These are phyloP conservation scores for Phaeomoniella chlamydospora DNA, from an alignment of 2,329 filamentous ascomycete species.

Conservation along the genomic window DNA sequence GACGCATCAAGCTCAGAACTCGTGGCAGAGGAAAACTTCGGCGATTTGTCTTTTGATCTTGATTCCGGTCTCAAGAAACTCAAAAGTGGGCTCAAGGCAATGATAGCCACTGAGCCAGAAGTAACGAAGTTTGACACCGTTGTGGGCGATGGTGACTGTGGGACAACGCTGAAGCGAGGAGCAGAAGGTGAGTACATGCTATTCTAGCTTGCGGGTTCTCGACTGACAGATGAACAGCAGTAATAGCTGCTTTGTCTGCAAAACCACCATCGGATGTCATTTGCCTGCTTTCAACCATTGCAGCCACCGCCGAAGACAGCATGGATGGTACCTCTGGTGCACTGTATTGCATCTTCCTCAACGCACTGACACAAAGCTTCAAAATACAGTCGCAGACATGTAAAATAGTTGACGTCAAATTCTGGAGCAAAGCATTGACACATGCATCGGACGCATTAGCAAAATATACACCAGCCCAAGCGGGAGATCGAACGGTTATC, in stretches of 20 bases:
- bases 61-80: conserved; percentile 36
- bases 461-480: conserved; percentile 3
- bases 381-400: not conserved
- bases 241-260: conserved; percentile 13
- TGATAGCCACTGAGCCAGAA: conserved; percentile 50
- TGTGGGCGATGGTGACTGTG: conserved; percentile 54
- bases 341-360: conserved; percentile 29
- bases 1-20: conserved; percentile 25
- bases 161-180: conserved; percentile 44
- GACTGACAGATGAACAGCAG: too few species aligned
- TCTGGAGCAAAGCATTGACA: not conserved
- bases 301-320: conserved; percentile 39
- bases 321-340: conserved; percentile 57
- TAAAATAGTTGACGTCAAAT: not conserved
- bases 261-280: conserved; percentile 25
- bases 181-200: conserved; percentile 25
- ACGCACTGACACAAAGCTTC: not conserved
- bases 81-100: conserved; percentile 40
- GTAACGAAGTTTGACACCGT: conserved; percentile 49
- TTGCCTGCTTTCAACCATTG: conserved; percentile 36
- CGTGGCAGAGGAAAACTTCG: conserved; percentile 23
- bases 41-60: conserved; percentile 32
- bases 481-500: conserved; percentile 4
- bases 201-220: too few species aligned
- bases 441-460: not conserved